Evolutionary conservation across 2,329 filamentous ascomycete genomes (phyloP), one percentile per base, ranked within the genome.

Genomic region (Penicillium sp.): DNA sequence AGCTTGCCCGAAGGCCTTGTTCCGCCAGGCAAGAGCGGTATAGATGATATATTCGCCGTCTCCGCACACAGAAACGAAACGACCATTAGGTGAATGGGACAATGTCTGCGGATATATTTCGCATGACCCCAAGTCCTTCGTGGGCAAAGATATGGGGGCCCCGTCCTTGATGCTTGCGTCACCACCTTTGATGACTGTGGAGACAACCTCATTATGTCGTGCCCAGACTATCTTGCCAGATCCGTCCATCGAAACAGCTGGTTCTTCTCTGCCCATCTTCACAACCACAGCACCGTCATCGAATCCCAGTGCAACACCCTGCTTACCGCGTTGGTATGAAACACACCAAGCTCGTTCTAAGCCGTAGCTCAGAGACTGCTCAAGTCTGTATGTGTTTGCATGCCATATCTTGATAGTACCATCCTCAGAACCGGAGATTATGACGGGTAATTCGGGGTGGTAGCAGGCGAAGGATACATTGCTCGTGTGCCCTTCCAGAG

Each of bases 1-100:
- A 7, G 94, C 95, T 46, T 92, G 93, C 23, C 95, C 95, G 73
- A 99, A 99, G 3, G 93, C 93, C 82, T 98, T 97, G 81, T 99
- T 98, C 75, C 95, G 89, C 86, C 96, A 96, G 3, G 94, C 94
- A 62, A 98, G 85, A 60, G 95, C 93, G 30, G 95, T 98, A 82
- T 98, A 98, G 72, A 98, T 97, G 76, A 98, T 98, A 81, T 97
- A 99, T 79, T 99, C 95, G 65, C 95, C 95, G 75, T 99, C 95
- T 68, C 95, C 95, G 68, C 94, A 98, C 2, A 93, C 90, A 19
- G 91, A 91, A 53, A 95, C 91, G 69, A 95, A 95, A 64, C 93
- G 88, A 56, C 93, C 93, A 70, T 99, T 99, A 41, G 95, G 92
- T n/a, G 93, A 97, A 81, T 99, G 95, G 41, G 92, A 86, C 56